phyloP scores from a whole-genome alignment of 768 basidiomycete species.

The Agrocybe pediades region DNA sequence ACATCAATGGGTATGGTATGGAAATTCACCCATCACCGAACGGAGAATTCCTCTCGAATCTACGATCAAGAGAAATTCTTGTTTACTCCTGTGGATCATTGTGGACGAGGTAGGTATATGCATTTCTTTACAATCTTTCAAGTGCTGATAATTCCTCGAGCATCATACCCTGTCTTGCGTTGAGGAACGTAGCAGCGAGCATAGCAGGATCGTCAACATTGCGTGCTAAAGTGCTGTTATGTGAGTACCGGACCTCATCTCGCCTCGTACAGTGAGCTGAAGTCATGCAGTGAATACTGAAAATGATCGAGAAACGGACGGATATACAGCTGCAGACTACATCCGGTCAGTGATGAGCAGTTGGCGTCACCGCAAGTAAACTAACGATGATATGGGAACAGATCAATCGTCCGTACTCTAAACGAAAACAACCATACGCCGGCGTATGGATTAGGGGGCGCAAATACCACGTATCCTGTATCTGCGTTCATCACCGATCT shows the following conservation, averaged over 20 bases:
- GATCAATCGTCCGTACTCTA: conserved; percentile 70
- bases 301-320: conserved; percentile 90
- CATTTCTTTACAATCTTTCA: neutral
- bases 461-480: conserved; percentile 64
- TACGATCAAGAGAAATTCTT: conserved; percentile 63
- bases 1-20: conserved; percentile 89
- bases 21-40: conserved; percentile 93
- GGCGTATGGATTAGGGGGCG: conserved; percentile 60
- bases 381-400: conserved; percentile 24
- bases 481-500: conserved; percentile 87
- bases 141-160: conserved; percentile 32
- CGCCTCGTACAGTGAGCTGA: neutral
- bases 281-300: conserved; percentile 72
- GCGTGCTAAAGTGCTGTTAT: conserved; percentile 79
- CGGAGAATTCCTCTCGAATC: conserved; percentile 68
- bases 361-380: neutral
- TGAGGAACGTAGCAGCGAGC: conserved; percentile 75
- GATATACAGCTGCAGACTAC: conserved; percentile 84
- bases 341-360: conserved; percentile 51
- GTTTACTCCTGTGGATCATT: conserved; percentile 94
- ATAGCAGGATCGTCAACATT: conserved; percentile 76
- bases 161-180: conserved; percentile 89
- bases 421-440: conserved; percentile 58
- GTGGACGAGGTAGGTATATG: conserved; percentile 74
- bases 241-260: conserved; percentile 46